phyloP scores from a whole-genome alignment of 2,329 filamentous ascomycete genomes.

The Diaporthe citri region DNA sequence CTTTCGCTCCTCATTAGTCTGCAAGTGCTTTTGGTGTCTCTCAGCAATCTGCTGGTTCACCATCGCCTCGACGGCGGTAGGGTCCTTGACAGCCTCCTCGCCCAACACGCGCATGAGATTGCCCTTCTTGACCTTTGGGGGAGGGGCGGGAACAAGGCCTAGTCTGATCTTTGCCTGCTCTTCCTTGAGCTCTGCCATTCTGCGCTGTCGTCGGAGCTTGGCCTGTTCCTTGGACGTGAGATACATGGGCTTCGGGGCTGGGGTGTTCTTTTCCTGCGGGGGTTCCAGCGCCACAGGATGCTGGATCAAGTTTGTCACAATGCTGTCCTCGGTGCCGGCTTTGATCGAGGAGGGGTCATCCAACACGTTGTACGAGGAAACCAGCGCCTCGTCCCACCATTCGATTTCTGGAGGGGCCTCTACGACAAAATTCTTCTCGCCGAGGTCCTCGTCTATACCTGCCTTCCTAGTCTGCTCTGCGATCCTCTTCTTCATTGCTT shows the following conservation, averaged over 20 bases:
- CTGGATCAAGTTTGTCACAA: slow-evolving; percentile 91
- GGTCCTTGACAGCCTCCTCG: slow-evolving; percentile 92
- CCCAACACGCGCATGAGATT: slow-evolving; percentile 98
- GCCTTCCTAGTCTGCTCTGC: slow-evolving; percentile 88
- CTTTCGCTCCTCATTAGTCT: slow-evolving; percentile 85
- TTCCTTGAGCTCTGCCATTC: slow-evolving; percentile 95
- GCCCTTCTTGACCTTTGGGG: slow-evolving; percentile 96
- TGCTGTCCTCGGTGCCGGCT: slow-evolving; percentile 81
- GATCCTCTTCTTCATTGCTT: slow-evolving; percentile 95
- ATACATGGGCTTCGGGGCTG: slow-evolving; percentile 88
- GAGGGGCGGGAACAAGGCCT: slow-evolving; percentile 88
- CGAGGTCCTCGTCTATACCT: slow-evolving; percentile 91
- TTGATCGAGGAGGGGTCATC: slow-evolving; percentile 76
- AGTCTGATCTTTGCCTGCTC: slow-evolving; percentile 95
- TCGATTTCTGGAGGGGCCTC: slow-evolving; percentile 89
- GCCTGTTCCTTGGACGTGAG: slow-evolving; percentile 91
- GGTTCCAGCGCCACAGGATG: slow-evolving; percentile 93
- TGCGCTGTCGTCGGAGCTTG: slow-evolving; percentile 88
- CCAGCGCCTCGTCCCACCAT: slow-evolving; percentile 96
- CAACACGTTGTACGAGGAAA: slow-evolving; percentile 81
- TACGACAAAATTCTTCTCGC: slow-evolving; percentile 90
- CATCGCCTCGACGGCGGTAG: slow-evolving; percentile 93
- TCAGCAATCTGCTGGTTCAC: slow-evolving; percentile 95
- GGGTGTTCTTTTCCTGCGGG: slow-evolving; percentile 86
- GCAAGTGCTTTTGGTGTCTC: slow-evolving; percentile 81